Conservation (phyloP, 306 rosid genomes). For the Lathyrus aphaca region DNA sequence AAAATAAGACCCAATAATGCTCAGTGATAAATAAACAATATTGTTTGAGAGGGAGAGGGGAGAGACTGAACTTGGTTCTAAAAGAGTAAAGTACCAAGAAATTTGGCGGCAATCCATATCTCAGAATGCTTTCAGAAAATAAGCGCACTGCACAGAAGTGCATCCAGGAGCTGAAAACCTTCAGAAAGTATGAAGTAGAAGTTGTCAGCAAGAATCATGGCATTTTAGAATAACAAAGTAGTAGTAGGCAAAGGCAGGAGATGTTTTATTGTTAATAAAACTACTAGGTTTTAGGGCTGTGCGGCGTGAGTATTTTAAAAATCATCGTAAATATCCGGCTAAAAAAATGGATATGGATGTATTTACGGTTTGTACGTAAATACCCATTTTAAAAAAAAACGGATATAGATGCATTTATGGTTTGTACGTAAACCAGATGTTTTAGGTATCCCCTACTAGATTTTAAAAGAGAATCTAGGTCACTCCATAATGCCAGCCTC, state of each 20-base stretch:
- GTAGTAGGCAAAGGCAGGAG: not conserved
- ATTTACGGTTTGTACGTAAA: too few relatives aligned
- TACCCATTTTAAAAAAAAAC: too few relatives aligned
- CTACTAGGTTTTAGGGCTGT: not conserved
- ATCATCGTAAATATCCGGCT: too few relatives aligned
- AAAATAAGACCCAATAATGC: slow-evolving; percentile 23
- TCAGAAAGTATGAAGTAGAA: slow-evolving; percentile 35
- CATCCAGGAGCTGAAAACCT: slow-evolving; percentile 99
- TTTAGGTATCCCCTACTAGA: not conserved
- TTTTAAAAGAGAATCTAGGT: slow-evolving; percentile 23
- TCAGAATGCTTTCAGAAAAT: slow-evolving; percentile 88
- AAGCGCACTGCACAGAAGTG: slow-evolving; percentile 85
- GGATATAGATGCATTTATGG: too few relatives aligned
- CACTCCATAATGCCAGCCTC: slow-evolving; percentile 26
- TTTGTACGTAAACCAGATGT: too few relatives aligned
- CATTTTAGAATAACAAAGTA: slow-evolving; percentile 21
- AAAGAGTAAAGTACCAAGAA: slow-evolving; percentile 68
- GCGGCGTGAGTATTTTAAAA: too few relatives aligned
- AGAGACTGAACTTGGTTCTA: slow-evolving; percentile 30
- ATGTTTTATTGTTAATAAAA: slow-evolving; percentile 11
- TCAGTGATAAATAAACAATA: slow-evolving; percentile 25
- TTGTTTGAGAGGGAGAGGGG: not conserved
- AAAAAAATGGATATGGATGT: too few relatives aligned
- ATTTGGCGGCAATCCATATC: slow-evolving; percentile 92
- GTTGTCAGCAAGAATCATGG: slow-evolving; percentile 13